These are phyloP conservation scores for Teratosphaeria gauchensis DNA, from an alignment of 2,329 filamentous ascomycete species.

Conservation along the genomic window DNA sequence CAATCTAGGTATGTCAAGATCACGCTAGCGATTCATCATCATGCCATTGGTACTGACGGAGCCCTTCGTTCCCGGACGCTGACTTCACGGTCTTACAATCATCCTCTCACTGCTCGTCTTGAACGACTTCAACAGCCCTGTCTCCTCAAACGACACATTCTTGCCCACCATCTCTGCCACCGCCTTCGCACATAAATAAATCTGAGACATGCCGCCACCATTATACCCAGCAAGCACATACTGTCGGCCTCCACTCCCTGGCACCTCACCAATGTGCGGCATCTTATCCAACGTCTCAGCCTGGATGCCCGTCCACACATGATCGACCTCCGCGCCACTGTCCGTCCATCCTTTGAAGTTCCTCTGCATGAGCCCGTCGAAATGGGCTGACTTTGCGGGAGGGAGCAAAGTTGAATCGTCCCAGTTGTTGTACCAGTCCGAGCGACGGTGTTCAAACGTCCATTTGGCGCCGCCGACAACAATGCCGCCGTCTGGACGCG, in stretches of 20 bases:
- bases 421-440: slow-evolving; percentile 38
- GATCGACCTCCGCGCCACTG: slow-evolving; percentile 28
- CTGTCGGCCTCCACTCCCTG: slow-evolving; percentile 7
- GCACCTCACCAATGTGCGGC: slow-evolving; percentile 16
- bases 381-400: slow-evolving; percentile 32
- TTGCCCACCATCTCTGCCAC: slow-evolving; percentile 33
- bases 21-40: no score
- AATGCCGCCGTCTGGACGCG: slow-evolving; percentile 36
- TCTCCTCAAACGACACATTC: slow-evolving; percentile 1
- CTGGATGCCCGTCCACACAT: slow-evolving; percentile 37
- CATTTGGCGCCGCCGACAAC: slow-evolving; percentile 35
- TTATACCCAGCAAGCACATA: slow-evolving; percentile 17
- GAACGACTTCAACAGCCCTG: slow-evolving; percentile 4
- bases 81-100: background rate
- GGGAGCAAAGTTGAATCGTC: slow-evolving; percentile 40
- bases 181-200: slow-evolving; percentile 33
- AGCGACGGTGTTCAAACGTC: slow-evolving; percentile 24
- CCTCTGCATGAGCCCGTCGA: slow-evolving; percentile 40
- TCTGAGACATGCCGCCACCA: slow-evolving; percentile 40
- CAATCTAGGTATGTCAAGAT: no score
- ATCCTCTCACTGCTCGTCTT: background rate
- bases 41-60: no score
- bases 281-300: slow-evolving; percentile 14
- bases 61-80: background rate
- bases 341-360: slow-evolving; percentile 43